Percentiles rank a stretch among this genome's conserved stretches.
Evolutionary conservation across 495 filamentous ascomycete genomes (phyloP).

Genomic region (Mytilinidion resinicola): DNA sequence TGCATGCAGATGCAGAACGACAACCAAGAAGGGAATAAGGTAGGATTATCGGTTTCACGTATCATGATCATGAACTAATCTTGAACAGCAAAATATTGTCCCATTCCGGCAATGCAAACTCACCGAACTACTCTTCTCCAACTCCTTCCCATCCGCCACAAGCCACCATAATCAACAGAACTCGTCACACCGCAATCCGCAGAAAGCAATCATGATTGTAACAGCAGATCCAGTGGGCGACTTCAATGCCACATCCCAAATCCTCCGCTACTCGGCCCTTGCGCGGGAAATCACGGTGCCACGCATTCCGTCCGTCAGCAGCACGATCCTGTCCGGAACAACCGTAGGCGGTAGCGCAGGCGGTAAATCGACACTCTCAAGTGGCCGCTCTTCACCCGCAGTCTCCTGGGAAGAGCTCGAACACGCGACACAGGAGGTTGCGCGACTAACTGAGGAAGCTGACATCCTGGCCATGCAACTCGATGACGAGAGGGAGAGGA

Average conservation of each 20-base stretch:
- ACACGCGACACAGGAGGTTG: constrained; percentile 65
- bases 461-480: constrained; percentile 54
- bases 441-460: constrained; percentile 65
- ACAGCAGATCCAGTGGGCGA: constrained; percentile 91
- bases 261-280: constrained; percentile 88
- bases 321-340: constrained; percentile 50
- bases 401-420: constrained; percentile 61
- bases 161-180: constrained; percentile 29
- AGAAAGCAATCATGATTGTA: constrained; percentile 92
- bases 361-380: constrained; percentile 32
- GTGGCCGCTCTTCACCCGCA: constrained; percentile 45
- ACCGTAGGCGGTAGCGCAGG: constrained; percentile 25
- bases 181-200: constrained; percentile 51
- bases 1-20: constrained; percentile 94
- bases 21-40: constrained; percentile 65
- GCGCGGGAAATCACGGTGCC: constrained; percentile 91
- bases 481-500: constrained; percentile 57
- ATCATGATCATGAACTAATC: no score
- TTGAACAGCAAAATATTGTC: constrained; percentile 63
- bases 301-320: constrained; percentile 69
- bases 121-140: constrained; percentile 92
- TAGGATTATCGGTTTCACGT: constrained; percentile 35
- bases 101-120: constrained; percentile 95
- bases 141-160: constrained; percentile 74
- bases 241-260: constrained; percentile 94